Percentiles rank a stretch among this genome's conserved stretches.
Conservation (phyloP, 352 stramenopile species). For the Globisporangium camurandrum region DNA sequence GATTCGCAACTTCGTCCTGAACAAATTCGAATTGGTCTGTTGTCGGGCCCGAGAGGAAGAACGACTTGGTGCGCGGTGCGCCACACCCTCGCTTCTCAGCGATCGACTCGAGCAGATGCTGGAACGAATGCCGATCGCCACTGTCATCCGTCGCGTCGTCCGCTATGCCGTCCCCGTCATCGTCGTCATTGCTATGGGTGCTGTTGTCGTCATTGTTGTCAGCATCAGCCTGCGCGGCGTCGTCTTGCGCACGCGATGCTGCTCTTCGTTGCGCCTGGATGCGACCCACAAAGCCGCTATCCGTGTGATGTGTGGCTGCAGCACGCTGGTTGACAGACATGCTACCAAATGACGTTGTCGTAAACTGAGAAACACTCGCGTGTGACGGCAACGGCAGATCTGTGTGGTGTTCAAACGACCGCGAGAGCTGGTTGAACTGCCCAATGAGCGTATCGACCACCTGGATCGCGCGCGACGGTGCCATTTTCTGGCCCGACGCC, state of each 20-base stretch:
- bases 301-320: background rate
- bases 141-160: background rate
- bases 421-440: conserved; percentile 52
- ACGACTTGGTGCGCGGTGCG: conserved; percentile 6
- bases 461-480: conserved; percentile 43
- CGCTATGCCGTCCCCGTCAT: conserved; percentile 8
- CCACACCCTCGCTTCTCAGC: conserved; percentile 8
- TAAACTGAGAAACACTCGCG: no score
- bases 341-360: no score
- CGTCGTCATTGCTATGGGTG: background rate
- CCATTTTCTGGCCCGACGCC: conserved; percentile 53
- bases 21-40: conserved; percentile 11
- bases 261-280: background rate
- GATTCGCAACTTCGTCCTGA: conserved; percentile 10
- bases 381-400: background rate
- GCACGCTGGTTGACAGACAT: no score
- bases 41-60: conserved; percentile 11
- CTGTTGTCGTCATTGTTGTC: background rate
- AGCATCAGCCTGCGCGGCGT: no score
- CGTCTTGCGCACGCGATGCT: no score
- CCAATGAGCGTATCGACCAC: conserved; percentile 64
- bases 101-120: conserved; percentile 40
- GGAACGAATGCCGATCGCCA: conserved; percentile 27
- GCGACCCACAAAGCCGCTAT: background rate
- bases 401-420: conserved; percentile 20